phyloP scores from a whole-genome alignment of 2,329 filamentous ascomycete genomes.

The Arachnomyces sp. region DNA sequence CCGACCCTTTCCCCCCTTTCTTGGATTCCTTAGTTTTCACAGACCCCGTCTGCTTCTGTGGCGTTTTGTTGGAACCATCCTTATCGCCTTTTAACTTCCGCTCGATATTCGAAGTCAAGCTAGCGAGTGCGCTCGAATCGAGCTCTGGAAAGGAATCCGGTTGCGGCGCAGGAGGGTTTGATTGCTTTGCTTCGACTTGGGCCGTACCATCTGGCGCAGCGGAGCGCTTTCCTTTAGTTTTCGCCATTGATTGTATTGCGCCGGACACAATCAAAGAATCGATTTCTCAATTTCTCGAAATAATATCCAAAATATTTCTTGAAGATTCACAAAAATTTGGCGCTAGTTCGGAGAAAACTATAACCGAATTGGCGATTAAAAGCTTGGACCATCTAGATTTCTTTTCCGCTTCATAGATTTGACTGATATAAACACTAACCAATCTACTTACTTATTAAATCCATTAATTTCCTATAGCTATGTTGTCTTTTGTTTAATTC shows the following conservation, averaged over 20 bases:
- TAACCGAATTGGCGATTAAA: conserved; percentile 9
- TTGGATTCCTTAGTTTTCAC: conserved; percentile 14
- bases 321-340: background rate
- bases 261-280: conserved; percentile 6
- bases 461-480: no score
- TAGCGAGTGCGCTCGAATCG: conserved; percentile 33
- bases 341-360: conserved; percentile 18
- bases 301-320: conserved; percentile 4
- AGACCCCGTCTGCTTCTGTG: conserved; percentile 19
- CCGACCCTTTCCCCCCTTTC: conserved; percentile 15
- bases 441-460: no score
- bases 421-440: background rate
- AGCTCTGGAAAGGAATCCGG: conserved; percentile 26
- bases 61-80: conserved; percentile 12
- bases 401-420: background rate
- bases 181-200: conserved; percentile 11
- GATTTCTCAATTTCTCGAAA: background rate
- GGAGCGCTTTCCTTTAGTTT: conserved; percentile 30
- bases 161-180: conserved; percentile 16
- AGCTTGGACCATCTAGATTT: conserved; percentile 8
- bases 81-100: conserved; percentile 30
- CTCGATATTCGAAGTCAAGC: conserved; percentile 36
- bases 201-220: conserved; percentile 17
- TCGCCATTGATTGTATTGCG: conserved; percentile 26
- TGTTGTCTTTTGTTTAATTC: no score